Conservation (phyloP, 148 eudicot species). For the Silene uniflora region DNA sequence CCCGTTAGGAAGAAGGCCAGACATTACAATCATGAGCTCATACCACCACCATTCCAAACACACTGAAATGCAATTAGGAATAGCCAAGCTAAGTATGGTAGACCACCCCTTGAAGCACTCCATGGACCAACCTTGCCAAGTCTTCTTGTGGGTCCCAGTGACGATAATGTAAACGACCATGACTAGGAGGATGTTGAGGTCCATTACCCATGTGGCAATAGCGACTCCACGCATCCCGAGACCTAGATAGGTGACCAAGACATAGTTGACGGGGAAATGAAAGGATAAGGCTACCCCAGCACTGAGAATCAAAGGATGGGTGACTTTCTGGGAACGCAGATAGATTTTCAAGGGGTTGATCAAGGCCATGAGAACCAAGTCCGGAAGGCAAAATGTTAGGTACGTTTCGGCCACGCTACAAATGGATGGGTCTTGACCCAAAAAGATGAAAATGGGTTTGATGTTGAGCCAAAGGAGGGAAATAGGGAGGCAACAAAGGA, state of each 20-base stretch:
- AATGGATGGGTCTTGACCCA: conserved; percentile 38
- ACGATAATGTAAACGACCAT: conserved; percentile 30
- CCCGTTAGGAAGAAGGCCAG: conserved; percentile 42
- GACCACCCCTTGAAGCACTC: conserved; percentile 47
- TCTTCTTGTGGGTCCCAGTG: conserved; percentile 33
- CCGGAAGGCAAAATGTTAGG: conserved; percentile 34
- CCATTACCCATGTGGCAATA: conserved; percentile 28
- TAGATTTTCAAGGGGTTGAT: conserved; percentile 33
- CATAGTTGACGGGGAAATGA: conserved; percentile 36
- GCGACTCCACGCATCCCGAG: conserved; percentile 37
- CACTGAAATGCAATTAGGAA: conserved; percentile 60
- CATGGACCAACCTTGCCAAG: conserved; percentile 41
- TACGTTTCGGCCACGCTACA: conserved; percentile 30
- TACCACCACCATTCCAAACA: conserved; percentile 93
- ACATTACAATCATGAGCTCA: conserved; percentile 65
- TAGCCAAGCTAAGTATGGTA: conserved; percentile 34
- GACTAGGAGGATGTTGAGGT: conserved; percentile 34
- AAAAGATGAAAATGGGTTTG: conserved; percentile 27
- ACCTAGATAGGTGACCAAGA: conserved; percentile 20
- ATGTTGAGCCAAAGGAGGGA: conserved; percentile 40
- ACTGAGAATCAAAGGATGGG: conserved; percentile 30
- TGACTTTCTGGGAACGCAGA: conserved; percentile 37
- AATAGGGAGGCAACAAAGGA: conserved; percentile 36
- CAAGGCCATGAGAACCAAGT: conserved; percentile 31
- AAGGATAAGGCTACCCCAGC: conserved; percentile 33